A percentile compares a stretch with the other conserved stretches of the same genome.
These are phyloP conservation scores for Multifurca ochricompacta DNA, from an alignment of 768 basidiomycete species.

Conservation along the genomic window DNA sequence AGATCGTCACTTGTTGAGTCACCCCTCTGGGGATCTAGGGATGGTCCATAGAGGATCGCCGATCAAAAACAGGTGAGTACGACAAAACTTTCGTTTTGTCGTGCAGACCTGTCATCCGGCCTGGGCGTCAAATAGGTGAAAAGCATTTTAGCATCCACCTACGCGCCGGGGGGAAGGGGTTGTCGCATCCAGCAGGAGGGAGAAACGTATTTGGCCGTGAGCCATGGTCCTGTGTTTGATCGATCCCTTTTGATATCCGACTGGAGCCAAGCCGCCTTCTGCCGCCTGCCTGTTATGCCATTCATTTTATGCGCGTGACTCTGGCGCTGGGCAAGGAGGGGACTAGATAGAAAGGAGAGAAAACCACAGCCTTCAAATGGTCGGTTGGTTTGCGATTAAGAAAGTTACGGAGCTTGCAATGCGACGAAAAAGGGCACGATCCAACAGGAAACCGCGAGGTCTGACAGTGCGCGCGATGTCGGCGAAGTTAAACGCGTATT, in stretches of 20 bases:
- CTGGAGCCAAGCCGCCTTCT: constrained; percentile 20
- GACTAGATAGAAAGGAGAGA: neutral
- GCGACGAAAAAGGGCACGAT: constrained; percentile 1
- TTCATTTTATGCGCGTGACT: constrained; percentile 13
- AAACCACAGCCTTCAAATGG: neutral
- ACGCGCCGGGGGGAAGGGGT: constrained; percentile 31
- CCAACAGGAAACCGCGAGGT: constrained; percentile 18
- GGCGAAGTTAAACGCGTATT: constrained; percentile 14
- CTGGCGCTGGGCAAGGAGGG: constrained; percentile 10
- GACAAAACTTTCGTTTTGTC: constrained; percentile 13
- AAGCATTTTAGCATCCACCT: constrained; percentile 34
- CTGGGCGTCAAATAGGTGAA: constrained; percentile 28
- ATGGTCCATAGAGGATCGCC: constrained; percentile 45
- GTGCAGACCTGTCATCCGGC: constrained; percentile 33
- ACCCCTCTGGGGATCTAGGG: constrained; percentile 42
- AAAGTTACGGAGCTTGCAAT: constrained; percentile 11
- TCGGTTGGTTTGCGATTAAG: constrained; percentile 1
- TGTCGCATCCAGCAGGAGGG: constrained; percentile 34
- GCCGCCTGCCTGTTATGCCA: constrained; percentile 18
- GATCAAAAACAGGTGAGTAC: constrained; percentile 37
- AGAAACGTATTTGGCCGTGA: constrained; percentile 31
- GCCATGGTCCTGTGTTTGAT: constrained; percentile 4
- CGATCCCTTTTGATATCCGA: constrained; percentile 8
- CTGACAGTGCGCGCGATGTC: constrained; percentile 5
- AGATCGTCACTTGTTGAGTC: constrained; percentile 34